These are phyloP conservation scores for Tephrocybe sp. DNA, from an alignment of 768 basidiomycete species.

Conservation along the genomic window DNA sequence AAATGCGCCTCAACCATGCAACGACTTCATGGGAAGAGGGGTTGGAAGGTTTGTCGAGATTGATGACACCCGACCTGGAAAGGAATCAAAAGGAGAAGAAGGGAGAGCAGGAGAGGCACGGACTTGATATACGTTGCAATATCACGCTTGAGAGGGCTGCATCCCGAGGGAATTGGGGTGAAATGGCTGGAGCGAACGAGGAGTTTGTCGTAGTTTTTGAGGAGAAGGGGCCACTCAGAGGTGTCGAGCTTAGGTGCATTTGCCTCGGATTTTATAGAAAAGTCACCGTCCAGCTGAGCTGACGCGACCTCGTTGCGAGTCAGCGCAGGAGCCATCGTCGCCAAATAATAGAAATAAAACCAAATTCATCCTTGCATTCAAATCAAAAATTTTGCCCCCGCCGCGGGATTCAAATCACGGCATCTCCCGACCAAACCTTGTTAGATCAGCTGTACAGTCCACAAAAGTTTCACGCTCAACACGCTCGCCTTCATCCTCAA, in stretches of 20 bases:
- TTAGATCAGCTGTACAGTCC: slow-evolving; percentile 54
- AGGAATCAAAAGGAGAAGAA: slow-evolving; percentile 1
- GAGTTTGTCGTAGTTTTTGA: slow-evolving; percentile 99
- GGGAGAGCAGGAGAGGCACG: slow-evolving; percentile 28
- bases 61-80: slow-evolving; percentile 94
- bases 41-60: slow-evolving; percentile 99
- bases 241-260: slow-evolving; percentile 82
- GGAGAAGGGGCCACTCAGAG: slow-evolving; percentile 94
- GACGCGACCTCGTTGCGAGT: slow-evolving; percentile 70
- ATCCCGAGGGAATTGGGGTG: slow-evolving; percentile 94
- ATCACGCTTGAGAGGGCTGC: slow-evolving; percentile 93
- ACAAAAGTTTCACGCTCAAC: slow-evolving; percentile 23
- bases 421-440: slow-evolving; percentile 30
- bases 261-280: slow-evolving; percentile 78
- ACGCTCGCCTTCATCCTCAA: slow-evolving; percentile 22
- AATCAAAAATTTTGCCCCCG: slow-evolving; percentile 15
- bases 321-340: slow-evolving; percentile 44
- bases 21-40: slow-evolving; percentile 99
- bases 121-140: slow-evolving; percentile 91
- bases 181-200: slow-evolving; percentile 95
- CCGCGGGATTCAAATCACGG: slow-evolving; percentile 18
- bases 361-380: neutral
- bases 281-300: slow-evolving; percentile 75
- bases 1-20: slow-evolving; percentile 96
- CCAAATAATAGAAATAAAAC: too few relatives aligned